phyloP scores from a whole-genome alignment of 192 early-diverging fungal genomes.

The Martensiomyces pterosporus region DNA sequence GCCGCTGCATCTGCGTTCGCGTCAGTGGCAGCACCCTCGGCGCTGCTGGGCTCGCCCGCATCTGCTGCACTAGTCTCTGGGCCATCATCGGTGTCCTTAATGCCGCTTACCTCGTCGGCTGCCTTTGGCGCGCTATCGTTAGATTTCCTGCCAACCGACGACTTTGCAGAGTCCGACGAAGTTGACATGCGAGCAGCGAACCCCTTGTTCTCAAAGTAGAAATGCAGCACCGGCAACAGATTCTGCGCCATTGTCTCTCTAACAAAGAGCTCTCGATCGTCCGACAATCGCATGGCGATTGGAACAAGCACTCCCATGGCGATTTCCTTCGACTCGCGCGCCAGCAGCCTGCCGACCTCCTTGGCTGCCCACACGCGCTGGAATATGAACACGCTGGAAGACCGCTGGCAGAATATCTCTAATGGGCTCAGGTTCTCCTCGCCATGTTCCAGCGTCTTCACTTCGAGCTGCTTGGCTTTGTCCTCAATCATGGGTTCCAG shows the following conservation, averaged over 20 bases:
- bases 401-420: constrained; percentile 40
- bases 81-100: not conserved
- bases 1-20: no score
- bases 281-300: constrained; percentile 42
- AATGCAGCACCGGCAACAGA: constrained; percentile 30
- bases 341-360: constrained; percentile 28
- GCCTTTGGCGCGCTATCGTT: no score
- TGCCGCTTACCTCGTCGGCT: not conserved
- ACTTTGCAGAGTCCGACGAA: no score
- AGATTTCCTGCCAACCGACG: no score
- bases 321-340: constrained; percentile 1
- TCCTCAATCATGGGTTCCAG: constrained; percentile 43
- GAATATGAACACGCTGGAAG: constrained; percentile 42
- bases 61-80: no score
- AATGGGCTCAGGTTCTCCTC: constrained; percentile 45
- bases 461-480: constrained; percentile 39
- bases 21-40: not conserved
- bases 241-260: constrained; percentile 50
- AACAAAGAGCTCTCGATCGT: constrained; percentile 49
- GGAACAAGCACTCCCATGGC: constrained; percentile 39
- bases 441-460: constrained; percentile 25
- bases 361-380: constrained; percentile 51
- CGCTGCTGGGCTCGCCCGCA: not conserved
- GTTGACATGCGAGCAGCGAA: constrained; percentile 1
- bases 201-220: constrained; percentile 30